Conservation (phyloP, 495 filamentous ascomycete species). For the Glonium stellatum region DNA sequence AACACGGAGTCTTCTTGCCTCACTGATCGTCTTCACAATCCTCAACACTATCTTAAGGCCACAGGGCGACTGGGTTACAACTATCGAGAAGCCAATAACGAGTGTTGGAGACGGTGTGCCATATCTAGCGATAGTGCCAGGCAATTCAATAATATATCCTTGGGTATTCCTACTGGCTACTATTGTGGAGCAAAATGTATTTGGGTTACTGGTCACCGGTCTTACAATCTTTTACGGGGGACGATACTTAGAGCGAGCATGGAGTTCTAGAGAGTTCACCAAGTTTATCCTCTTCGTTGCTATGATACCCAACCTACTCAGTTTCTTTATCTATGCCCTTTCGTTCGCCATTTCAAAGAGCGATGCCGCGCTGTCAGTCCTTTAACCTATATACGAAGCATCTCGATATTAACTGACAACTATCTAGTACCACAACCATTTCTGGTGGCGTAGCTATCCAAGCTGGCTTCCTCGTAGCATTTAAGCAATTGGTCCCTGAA, state of each 20-base stretch:
- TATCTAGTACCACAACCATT: conserved; percentile 62
- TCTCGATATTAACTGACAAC: conserved; percentile 20
- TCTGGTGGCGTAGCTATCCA: conserved; percentile 84
- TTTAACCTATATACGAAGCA: conserved; percentile 2
- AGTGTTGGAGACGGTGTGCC: conserved; percentile 55
- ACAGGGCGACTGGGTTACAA: conserved; percentile 41
- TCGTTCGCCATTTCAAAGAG: conserved; percentile 65
- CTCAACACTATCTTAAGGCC: conserved; percentile 69
- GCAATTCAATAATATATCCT: conserved; percentile 74
- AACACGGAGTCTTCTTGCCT: conserved; percentile 71
- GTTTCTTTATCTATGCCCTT: conserved; percentile 64
- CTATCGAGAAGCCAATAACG: conserved; percentile 26
- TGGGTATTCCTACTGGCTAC: conserved; percentile 87
- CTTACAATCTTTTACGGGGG: conserved; percentile 87
- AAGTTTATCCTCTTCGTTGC: conserved; percentile 78
- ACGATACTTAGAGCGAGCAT: conserved; percentile 90
- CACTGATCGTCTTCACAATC: conserved; percentile 66
- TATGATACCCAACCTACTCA: conserved; percentile 70
- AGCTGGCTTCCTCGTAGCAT: conserved; percentile 91
- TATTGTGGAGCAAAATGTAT: conserved; percentile 87
- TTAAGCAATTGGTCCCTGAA: conserved; percentile 95
- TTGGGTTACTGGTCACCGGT: conserved; percentile 73
- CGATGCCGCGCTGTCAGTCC: conserved; percentile 61
- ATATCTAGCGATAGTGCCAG: conserved; percentile 81
- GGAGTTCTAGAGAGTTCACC: conserved; percentile 85